Conservation (phyloP, 1,284 basidiomycete species). For the Volvariella volvacea region DNA sequence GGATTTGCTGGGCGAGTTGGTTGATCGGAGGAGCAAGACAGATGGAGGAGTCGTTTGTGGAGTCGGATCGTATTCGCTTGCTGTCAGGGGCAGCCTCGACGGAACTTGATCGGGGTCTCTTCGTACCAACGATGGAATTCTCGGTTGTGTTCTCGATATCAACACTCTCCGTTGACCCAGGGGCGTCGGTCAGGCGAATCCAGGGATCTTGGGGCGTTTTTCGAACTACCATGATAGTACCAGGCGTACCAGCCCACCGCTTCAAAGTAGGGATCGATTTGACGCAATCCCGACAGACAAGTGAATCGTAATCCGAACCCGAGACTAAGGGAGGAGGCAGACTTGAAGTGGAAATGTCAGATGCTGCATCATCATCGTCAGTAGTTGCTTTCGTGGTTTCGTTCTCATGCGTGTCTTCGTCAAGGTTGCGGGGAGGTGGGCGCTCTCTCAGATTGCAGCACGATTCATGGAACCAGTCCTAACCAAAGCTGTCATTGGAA, state of each 20-base stretch:
- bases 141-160: slow-evolving; percentile 18
- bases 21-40: slow-evolving; percentile 52
- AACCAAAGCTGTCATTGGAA: slow-evolving; percentile 9
- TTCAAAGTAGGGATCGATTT: slow-evolving; percentile 41
- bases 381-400: slow-evolving; percentile 9
- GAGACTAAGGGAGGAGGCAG: slow-evolving; percentile 61
- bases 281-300: slow-evolving; percentile 66
- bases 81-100: slow-evolving; percentile 29
- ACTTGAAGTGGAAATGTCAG: slow-evolving; percentile 54
- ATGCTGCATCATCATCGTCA: slow-evolving; percentile 40
- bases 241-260: slow-evolving; percentile 59
- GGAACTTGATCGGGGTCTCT: slow-evolving; percentile 43
- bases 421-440: slow-evolving; percentile 41
- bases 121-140: slow-evolving; percentile 27
- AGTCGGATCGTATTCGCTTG: slow-evolving; percentile 35
- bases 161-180: slow-evolving; percentile 16
- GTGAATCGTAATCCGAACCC: slow-evolving; percentile 60
- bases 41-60: slow-evolving; percentile 12
- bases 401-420: slow-evolving; percentile 14
- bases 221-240: slow-evolving; percentile 57
- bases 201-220: slow-evolving; percentile 37
- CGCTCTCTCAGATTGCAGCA: slow-evolving; percentile 71
- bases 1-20: slow-evolving; percentile 32
- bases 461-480: slow-evolving; percentile 87
- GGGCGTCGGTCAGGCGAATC: slow-evolving; percentile 35